phyloP scores from a whole-genome alignment of 805 yeast genomes.

The Candida krabiensis region DNA sequence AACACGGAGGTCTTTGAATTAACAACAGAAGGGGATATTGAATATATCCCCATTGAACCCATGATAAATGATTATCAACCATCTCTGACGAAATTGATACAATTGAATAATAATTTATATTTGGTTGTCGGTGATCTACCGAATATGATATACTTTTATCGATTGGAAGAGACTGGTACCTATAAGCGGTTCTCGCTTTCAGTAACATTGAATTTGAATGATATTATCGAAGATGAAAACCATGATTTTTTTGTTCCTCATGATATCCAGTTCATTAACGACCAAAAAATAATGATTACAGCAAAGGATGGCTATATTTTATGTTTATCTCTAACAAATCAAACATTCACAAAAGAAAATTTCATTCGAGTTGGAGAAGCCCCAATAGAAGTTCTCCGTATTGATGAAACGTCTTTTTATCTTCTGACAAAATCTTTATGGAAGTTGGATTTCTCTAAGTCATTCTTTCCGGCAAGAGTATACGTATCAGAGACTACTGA shows the following conservation, averaged over 20 bases:
- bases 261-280: slow-evolving; percentile 5
- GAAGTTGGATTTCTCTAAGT: slow-evolving; percentile 24
- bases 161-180: slow-evolving; percentile 1
- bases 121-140: slow-evolving; percentile 20
- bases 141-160: slow-evolving; percentile 16
- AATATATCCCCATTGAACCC: slow-evolving; percentile 7
- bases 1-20: slow-evolving; percentile 18
- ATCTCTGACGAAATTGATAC: slow-evolving; percentile 13
- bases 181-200: slow-evolving; percentile 8
- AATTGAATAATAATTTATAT: slow-evolving; percentile 1
- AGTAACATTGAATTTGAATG: slow-evolving; percentile 4
- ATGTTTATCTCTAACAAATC: background rate
- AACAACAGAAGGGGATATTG: background rate
- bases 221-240: background rate
- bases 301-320: slow-evolving; percentile 26
- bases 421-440: slow-evolving; percentile 27
- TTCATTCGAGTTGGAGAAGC: slow-evolving; percentile 18
- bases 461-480: slow-evolving; percentile 28
- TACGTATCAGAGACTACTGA: slow-evolving; percentile 26
- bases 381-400: slow-evolving; percentile 18
- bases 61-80: slow-evolving; percentile 16
- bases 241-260: slow-evolving; percentile 12
- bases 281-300: slow-evolving; percentile 14
- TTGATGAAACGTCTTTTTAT: slow-evolving; percentile 8
- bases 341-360: background rate